A percentile compares a stretch with the other conserved stretches of the same genome.
phyloP scores from a whole-genome alignment of 1,284 basidiomycete species.

The Pyrrhoderma noxium region DNA sequence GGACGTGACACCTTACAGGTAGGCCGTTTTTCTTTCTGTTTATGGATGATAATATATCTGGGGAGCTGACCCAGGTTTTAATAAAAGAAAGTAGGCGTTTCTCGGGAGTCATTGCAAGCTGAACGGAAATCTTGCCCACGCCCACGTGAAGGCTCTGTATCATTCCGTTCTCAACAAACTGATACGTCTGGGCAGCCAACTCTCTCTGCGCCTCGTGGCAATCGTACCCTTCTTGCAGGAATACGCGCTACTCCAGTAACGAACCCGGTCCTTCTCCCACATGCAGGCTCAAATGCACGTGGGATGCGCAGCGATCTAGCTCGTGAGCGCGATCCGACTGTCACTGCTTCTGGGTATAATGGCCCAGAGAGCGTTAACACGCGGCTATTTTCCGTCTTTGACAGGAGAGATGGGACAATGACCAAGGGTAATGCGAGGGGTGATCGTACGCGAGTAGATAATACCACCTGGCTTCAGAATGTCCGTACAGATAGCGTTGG shows the following conservation, averaged over 20 bases:
- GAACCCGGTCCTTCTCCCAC: conserved; percentile 31
- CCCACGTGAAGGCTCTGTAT: conserved; percentile 28
- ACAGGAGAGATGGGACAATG: conserved; percentile 44
- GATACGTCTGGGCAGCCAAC: conserved; percentile 29
- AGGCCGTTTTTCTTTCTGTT: conserved; percentile 11
- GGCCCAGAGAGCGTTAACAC: conserved; percentile 13
- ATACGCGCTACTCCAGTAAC: conserved; percentile 45
- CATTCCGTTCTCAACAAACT: conserved; percentile 44
- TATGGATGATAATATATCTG: background rate
- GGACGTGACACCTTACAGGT: conserved; percentile 65
- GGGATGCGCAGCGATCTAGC: conserved; percentile 18
- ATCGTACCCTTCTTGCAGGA: conserved; percentile 59
- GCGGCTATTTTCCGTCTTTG: too few species aligned
- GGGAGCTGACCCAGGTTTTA: background rate
- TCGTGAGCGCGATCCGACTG: conserved; percentile 16
- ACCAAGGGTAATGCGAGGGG: conserved; percentile 43
- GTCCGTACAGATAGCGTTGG: conserved; percentile 44
- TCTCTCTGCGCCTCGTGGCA: conserved; percentile 61
- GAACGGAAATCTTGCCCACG: conserved; percentile 3
- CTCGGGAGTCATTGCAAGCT: background rate
- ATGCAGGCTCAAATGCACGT: conserved; percentile 31
- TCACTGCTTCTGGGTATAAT: conserved; percentile 14
- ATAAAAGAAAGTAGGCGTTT: conserved; percentile 24
- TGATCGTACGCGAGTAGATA: conserved; percentile 50
- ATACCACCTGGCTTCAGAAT: conserved; percentile 62